These are phyloP conservation scores for Spergularia bocconei DNA, from an alignment of 148 eudicot species.

Conservation along the genomic window DNA sequence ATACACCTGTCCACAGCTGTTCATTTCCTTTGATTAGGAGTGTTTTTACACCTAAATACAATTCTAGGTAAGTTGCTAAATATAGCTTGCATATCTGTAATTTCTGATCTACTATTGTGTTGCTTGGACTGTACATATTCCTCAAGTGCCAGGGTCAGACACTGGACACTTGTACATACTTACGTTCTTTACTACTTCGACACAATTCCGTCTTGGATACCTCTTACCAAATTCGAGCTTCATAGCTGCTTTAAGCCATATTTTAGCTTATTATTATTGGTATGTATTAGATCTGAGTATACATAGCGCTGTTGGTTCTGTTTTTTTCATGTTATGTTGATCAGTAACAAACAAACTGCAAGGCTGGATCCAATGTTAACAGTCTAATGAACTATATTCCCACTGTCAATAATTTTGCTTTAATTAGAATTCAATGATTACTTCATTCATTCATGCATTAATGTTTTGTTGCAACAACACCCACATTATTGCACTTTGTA, in stretches of 20 bases:
- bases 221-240: too few relatives aligned
- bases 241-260: too few relatives aligned
- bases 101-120: background rate
- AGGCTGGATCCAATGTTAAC: slow-evolving; percentile 11
- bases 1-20: background rate
- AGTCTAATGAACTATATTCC: background rate
- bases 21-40: background rate
- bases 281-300: background rate
- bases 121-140: too few relatives aligned
- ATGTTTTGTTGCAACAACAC: slow-evolving; percentile 14
- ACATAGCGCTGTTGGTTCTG: background rate
- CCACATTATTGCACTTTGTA: background rate
- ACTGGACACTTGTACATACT: too few relatives aligned
- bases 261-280: too few relatives aligned
- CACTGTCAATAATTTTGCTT: slow-evolving; percentile 3
- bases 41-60: background rate
- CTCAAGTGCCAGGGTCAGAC: too few relatives aligned
- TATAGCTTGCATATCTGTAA: background rate
- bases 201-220: too few relatives aligned
- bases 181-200: too few relatives aligned
- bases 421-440: slow-evolving; percentile 21
- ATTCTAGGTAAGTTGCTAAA: background rate
- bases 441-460: background rate
- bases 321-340: background rate
- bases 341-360: background rate